phyloP scores from a whole-genome alignment of 2,329 filamentous ascomycete species.

The Colletotrichum ledebouriae region DNA sequence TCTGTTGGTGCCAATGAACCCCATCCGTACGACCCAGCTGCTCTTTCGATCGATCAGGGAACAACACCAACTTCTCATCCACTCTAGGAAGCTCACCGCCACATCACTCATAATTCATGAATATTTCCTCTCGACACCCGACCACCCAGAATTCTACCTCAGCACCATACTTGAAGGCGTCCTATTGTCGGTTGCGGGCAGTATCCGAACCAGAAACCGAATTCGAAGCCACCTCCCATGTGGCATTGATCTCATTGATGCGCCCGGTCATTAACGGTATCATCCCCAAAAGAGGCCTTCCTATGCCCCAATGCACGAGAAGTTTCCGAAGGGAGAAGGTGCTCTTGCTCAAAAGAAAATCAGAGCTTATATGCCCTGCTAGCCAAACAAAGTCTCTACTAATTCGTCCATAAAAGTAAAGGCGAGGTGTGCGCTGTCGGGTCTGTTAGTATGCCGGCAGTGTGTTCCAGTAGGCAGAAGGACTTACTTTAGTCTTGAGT shows the following conservation, averaged over 20 bases:
- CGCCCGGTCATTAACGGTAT: no score
- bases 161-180: not conserved
- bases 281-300: not conserved
- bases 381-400: constrained; percentile 73
- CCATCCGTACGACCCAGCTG: no score
- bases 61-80: not conserved
- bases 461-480: constrained; percentile 34
- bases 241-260: not conserved
- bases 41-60: not conserved
- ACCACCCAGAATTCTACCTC: not conserved
- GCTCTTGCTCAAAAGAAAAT: not conserved
- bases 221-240: not conserved
- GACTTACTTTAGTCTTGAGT: constrained; percentile 86
- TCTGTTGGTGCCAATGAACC: not conserved
- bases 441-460: constrained; percentile 33
- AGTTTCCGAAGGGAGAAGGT: not conserved
- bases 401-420: constrained; percentile 81
- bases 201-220: not conserved
- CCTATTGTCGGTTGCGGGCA: not conserved
- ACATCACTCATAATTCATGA: not conserved
- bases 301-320: not conserved
- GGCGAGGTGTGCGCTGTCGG: constrained; percentile 71
- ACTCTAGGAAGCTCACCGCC: not conserved
- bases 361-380: not conserved
- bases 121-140: not conserved